phyloP scores from a whole-genome alignment of 345 rosid genomes.

The Pugionium cornutum region DNA sequence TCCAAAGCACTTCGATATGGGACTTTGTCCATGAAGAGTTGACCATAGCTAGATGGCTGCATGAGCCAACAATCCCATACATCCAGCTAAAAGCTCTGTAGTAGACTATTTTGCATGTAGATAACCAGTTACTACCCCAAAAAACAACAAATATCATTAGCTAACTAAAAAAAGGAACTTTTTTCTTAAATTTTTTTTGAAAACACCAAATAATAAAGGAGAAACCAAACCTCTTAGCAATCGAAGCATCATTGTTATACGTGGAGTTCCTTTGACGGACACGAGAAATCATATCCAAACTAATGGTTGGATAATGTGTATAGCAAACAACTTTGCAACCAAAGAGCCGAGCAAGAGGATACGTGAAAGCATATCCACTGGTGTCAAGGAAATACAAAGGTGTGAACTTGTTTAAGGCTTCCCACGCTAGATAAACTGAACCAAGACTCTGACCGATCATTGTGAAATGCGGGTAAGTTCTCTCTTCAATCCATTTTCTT shows the following conservation, averaged over 20 bases:
- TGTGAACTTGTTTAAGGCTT: slow-evolving; percentile 77
- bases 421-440: slow-evolving; percentile 84
- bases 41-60: slow-evolving; percentile 84
- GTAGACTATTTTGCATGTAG: slow-evolving; percentile 68
- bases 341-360: slow-evolving; percentile 86
- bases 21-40: slow-evolving; percentile 95
- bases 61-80: slow-evolving; percentile 88
- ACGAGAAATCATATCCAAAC: slow-evolving; percentile 88
- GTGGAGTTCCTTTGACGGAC: slow-evolving; percentile 65
- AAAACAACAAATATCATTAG: neutral
- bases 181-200: too few species aligned
- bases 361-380: slow-evolving; percentile 89
- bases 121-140: slow-evolving; percentile 70
- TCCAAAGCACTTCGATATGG: slow-evolving; percentile 86
- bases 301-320: slow-evolving; percentile 93
- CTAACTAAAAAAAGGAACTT: neutral
- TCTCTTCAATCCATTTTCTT: slow-evolving; percentile 87
- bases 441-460: slow-evolving; percentile 98
- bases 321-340: slow-evolving; percentile 95
- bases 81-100: slow-evolving; percentile 74
- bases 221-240: slow-evolving; percentile 66
- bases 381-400: slow-evolving; percentile 78
- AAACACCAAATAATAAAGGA: neutral
- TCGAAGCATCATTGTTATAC: slow-evolving; percentile 75
- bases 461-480: slow-evolving; percentile 80